phyloP scores from a whole-genome alignment of 495 filamentous ascomycete genomes.

The Aspergillus conjunctus region DNA sequence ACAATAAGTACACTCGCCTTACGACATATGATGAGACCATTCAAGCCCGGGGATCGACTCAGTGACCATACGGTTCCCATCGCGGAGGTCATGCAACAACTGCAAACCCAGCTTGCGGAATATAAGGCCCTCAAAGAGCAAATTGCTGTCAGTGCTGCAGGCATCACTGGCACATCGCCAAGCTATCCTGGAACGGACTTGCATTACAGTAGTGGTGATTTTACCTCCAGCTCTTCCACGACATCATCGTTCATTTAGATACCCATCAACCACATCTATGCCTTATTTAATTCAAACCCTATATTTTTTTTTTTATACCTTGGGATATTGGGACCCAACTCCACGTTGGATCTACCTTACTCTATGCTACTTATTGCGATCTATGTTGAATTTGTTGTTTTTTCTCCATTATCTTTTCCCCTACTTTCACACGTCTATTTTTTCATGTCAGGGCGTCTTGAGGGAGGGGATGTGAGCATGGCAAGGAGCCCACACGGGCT shows the following conservation, averaged over 20 bases:
- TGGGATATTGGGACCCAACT: neutral
- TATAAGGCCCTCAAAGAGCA: slow-evolving; percentile 53
- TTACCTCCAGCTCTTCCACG: slow-evolving; percentile 33
- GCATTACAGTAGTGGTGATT: slow-evolving; percentile 24
- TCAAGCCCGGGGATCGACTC: slow-evolving; percentile 46
- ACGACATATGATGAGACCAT: slow-evolving; percentile 63
- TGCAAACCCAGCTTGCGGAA: slow-evolving; percentile 53
- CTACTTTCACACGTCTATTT: slow-evolving; percentile 22
- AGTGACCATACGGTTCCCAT: slow-evolving; percentile 57
- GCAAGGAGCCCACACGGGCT: slow-evolving; percentile 22
- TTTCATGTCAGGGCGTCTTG: slow-evolving; percentile 29
- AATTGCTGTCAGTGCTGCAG: slow-evolving; percentile 37
- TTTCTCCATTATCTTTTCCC: slow-evolving; percentile 16
- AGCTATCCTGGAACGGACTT: slow-evolving; percentile 23
- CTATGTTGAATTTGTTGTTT: slow-evolving; percentile 1
- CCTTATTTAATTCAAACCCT: slow-evolving; percentile 2
- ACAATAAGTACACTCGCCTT: slow-evolving; percentile 66
- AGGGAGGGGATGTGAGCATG: slow-evolving; percentile 26
- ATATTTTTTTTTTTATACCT: neutral
- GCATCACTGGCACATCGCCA: slow-evolving; percentile 30
- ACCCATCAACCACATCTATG: slow-evolving; percentile 17
- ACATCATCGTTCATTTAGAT: slow-evolving; percentile 37
- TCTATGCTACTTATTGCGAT: neutral
- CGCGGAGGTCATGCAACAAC: slow-evolving; percentile 48
- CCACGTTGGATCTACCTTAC: neutral